Percentiles rank a stretch among this genome's conserved stretches.
These are phyloP conservation scores for Phialemonium atrogriseum DNA, from an alignment of 2,329 filamentous ascomycete species.

Conservation along the genomic window DNA sequence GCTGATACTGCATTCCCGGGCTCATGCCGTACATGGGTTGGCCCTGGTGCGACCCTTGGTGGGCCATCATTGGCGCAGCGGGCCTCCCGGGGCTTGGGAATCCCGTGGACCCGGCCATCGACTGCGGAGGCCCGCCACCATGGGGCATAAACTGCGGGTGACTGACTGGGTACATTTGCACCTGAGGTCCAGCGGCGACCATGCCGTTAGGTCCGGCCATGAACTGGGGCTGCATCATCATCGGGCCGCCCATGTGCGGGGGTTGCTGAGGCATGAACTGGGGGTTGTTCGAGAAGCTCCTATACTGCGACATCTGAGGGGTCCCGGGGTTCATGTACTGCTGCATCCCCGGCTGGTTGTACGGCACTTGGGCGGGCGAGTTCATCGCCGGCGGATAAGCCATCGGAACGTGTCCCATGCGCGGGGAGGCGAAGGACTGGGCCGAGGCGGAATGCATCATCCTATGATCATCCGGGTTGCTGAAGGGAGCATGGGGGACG, in stretches of 20 bases:
- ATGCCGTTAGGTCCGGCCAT: slow-evolving; percentile 66
- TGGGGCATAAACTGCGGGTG: slow-evolving; percentile 58
- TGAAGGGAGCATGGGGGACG: slow-evolving; percentile 56
- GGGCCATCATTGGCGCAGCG: slow-evolving; percentile 82
- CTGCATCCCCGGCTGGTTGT: slow-evolving; percentile 62
- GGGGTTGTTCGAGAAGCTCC: slow-evolving; percentile 62
- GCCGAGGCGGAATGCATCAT: slow-evolving; percentile 83
- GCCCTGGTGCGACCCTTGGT: slow-evolving; percentile 88
- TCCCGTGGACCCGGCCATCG: slow-evolving; percentile 60
- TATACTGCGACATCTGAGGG: slow-evolving; percentile 61
- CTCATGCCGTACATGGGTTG: slow-evolving; percentile 72
- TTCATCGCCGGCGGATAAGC: slow-evolving; percentile 61
- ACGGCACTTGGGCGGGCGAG: slow-evolving; percentile 61
- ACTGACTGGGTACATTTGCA: slow-evolving; percentile 70
- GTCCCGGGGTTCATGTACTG: slow-evolving; percentile 62
- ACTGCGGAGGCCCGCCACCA: slow-evolving; percentile 44
- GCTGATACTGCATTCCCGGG: slow-evolving; percentile 64
- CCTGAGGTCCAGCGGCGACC: slow-evolving; percentile 59
- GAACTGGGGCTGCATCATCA: slow-evolving; percentile 79
- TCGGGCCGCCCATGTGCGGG: slow-evolving; percentile 62
- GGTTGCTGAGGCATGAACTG: slow-evolving; percentile 67
- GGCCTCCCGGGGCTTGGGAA: slow-evolving; percentile 84
- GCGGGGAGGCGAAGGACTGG: slow-evolving; percentile 79
- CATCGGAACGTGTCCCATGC: slow-evolving; percentile 62
- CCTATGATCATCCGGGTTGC: slow-evolving; percentile 72